Conservation (phyloP, 2,329 filamentous ascomycete genomes). For the Metarhizium brunneum region DNA sequence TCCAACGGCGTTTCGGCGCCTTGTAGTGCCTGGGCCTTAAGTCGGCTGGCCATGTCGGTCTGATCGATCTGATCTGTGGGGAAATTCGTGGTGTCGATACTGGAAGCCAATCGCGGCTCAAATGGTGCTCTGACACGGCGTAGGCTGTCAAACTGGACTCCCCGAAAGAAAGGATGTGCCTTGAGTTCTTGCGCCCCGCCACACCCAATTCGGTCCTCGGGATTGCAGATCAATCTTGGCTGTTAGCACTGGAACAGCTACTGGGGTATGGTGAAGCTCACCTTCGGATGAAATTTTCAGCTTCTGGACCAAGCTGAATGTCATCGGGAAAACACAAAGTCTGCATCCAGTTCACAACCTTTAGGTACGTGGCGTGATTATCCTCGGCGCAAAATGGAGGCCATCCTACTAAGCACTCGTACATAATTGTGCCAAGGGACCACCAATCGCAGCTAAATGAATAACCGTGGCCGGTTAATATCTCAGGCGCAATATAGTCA, state of each 20-base stretch:
- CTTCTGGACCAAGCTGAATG: conserved; percentile 76
- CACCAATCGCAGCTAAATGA: conserved; percentile 98
- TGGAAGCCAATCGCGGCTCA: conserved; percentile 84
- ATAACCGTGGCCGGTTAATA: conserved; percentile 94
- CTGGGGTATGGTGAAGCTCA: conserved; percentile 31
- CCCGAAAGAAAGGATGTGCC: conserved; percentile 87
- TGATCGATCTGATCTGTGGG: conserved; percentile 97
- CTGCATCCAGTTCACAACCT: conserved; percentile 97
- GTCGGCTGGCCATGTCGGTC: conserved; percentile 78
- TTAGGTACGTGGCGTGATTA: conserved; percentile 92
- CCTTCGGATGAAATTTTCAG: conserved; percentile 87
- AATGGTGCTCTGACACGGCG: conserved; percentile 91
- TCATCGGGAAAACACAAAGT: conserved; percentile 95
- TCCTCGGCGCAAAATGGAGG: conserved; percentile 99
- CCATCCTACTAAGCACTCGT: conserved; percentile 97
- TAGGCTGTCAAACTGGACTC: conserved; percentile 87
- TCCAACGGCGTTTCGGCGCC: conserved; percentile 61
- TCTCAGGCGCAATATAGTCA: conserved; percentile 97
- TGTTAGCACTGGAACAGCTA: background rate
- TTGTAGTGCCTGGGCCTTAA: conserved; percentile 65
- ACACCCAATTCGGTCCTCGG: conserved; percentile 81
- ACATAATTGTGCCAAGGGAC: conserved; percentile 98
- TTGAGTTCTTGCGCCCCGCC: conserved; percentile 87
- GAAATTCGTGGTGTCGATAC: conserved; percentile 96
- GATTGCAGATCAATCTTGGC: conserved; percentile 78